A percentile compares a stretch with the other conserved stretches of the same genome.
Evolutionary conservation across 208 protist species (phyloP).

Genomic region (Crithidia thermophila): DNA sequence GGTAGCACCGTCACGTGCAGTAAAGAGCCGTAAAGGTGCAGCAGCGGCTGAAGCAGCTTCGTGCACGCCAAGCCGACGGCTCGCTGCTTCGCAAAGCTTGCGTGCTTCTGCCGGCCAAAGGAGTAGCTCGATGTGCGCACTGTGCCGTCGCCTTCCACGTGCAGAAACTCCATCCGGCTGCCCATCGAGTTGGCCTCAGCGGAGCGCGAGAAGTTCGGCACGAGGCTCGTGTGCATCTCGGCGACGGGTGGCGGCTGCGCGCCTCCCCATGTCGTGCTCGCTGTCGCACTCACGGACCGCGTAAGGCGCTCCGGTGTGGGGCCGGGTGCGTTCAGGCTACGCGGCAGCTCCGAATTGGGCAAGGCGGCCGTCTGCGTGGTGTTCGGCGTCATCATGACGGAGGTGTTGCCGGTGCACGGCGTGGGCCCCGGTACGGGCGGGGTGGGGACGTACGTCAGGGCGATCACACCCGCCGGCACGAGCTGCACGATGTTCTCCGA

Average conservation of each 20-base stretch:
- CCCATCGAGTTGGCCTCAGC: conserved; percentile 36
- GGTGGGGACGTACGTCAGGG: conserved; percentile 35
- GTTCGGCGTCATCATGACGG: conserved; percentile 9
- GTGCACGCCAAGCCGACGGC: conserved; percentile 39
- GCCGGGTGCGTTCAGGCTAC: background rate
- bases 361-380: background rate
- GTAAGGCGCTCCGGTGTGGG: conserved; percentile 5
- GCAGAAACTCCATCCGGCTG: conserved; percentile 73
- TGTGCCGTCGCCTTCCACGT: conserved; percentile 75
- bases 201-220: conserved; percentile 54
- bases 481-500: conserved; percentile 37
- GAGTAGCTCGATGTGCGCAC: conserved; percentile 66
- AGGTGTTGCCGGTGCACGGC: conserved; percentile 11
- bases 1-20: conserved; percentile 52
- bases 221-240: conserved; percentile 46
- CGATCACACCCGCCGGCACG: conserved; percentile 53
- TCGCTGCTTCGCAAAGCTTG: conserved; percentile 66
- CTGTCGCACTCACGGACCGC: conserved; percentile 1
- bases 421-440: background rate
- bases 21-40: conserved; percentile 56
- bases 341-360: background rate
- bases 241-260: conserved; percentile 19
- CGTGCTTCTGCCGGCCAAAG: conserved; percentile 64
- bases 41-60: conserved; percentile 56
- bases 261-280: conserved; percentile 22